These are phyloP conservation scores for Jaltomata sinuosa DNA, from an alignment of 257 asterid species.

Conservation along the genomic window DNA sequence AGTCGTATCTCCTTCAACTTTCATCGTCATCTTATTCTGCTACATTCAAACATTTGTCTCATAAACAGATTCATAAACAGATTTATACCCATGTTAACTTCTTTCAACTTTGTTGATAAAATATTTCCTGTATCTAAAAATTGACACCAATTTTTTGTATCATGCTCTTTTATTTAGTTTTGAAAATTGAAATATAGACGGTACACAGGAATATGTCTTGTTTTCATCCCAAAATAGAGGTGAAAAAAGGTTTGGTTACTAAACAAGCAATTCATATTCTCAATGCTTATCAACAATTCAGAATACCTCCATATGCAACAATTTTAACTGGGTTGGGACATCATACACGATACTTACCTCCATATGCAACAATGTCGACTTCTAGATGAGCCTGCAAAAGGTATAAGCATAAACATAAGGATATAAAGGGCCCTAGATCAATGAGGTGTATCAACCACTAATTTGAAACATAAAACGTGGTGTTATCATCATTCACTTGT, in stretches of 20 bases:
- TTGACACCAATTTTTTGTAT: not conserved
- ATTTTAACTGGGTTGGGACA: not conserved
- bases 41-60: not conserved
- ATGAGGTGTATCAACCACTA: not conserved
- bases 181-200: not conserved
- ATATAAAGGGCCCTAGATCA: not conserved
- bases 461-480: not conserved
- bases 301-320: not conserved
- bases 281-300: not conserved
- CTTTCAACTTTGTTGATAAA: not conserved
- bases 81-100: not conserved
- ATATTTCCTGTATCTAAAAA: not conserved
- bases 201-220: not conserved
- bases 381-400: constrained; percentile 59
- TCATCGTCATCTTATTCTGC: not conserved
- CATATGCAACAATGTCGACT: constrained; percentile 92
- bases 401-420: not conserved
- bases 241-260: not conserved
- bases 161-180: not conserved
- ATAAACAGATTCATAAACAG: not conserved
- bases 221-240: not conserved
- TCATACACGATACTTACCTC: constrained; percentile 67
- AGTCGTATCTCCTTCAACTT: not conserved
- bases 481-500: not conserved
- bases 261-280: not conserved